These are phyloP conservation scores for Epichloe bromicola DNA, from an alignment of 2,329 filamentous ascomycete species.

Conservation along the genomic window DNA sequence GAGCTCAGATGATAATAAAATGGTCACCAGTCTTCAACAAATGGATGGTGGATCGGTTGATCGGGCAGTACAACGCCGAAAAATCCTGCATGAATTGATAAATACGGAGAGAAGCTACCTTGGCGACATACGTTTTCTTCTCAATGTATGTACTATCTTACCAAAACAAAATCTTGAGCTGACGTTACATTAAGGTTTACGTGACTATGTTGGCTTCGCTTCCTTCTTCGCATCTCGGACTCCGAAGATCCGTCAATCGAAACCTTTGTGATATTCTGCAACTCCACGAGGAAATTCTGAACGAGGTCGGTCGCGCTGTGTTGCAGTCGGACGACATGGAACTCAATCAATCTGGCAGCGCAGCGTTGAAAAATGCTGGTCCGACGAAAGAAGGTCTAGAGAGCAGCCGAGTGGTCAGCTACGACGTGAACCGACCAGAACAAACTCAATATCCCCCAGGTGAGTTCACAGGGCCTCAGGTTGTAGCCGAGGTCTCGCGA, in stretches of 20 bases:
- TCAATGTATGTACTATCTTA: constrained; percentile 48
- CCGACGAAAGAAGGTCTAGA: background rate
- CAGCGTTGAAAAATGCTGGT: constrained; percentile 16
- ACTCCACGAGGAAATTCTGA: constrained; percentile 70
- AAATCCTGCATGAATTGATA: constrained; percentile 75
- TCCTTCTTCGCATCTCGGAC: constrained; percentile 47
- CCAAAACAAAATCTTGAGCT: background rate
- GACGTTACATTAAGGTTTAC: constrained; percentile 44
- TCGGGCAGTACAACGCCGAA: constrained; percentile 61
- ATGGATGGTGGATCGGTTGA: constrained; percentile 58
- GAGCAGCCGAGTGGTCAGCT: background rate
- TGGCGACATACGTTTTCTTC: constrained; percentile 71
- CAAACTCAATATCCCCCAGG: background rate
- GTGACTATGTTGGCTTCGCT: constrained; percentile 62
- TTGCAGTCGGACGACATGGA: constrained; percentile 54
- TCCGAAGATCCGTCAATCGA: constrained; percentile 61
- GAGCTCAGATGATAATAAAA: constrained; percentile 51
- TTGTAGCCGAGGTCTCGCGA: constrained; percentile 47
- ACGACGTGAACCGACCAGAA: constrained; percentile 28
- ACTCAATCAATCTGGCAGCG: constrained; percentile 31
- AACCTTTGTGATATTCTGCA: constrained; percentile 71
- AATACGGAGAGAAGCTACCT: constrained; percentile 82
- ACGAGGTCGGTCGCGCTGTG: constrained; percentile 56
- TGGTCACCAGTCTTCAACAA: constrained; percentile 38
- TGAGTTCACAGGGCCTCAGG: constrained; percentile 43